Base-by-base conservation (phyloP, 2,329 filamentous ascomycete species). In the Penicillium sp. region DNA sequence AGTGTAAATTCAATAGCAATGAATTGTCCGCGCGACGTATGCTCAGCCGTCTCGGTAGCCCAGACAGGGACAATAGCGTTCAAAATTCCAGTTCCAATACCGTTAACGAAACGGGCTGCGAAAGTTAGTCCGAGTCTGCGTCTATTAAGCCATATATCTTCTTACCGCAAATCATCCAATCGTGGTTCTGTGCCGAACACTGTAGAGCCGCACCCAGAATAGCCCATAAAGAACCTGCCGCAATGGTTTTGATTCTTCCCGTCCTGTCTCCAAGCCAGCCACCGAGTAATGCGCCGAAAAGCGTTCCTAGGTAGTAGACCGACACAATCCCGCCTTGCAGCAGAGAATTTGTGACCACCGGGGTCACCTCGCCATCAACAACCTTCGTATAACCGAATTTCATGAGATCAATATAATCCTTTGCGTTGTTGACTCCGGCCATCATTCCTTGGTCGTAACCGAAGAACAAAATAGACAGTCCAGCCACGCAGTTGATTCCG, bases 1-100 rank as follows among this genome's bases (percentile, higher is more conserved):
- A 89, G 72, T 0, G 86, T 89, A 60, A 90, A 90, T 64, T 90
- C 87, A 52, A 89, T 85, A 10, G 86, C 85, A 55, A 90, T 84
- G 60, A 89, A 88, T 46, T 85, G 81, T 6, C 88, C 88, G 39
- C 88, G 81, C 2, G 83, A 85, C 0, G 82, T 88, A 65, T 89
- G 85, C 38, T 87, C 82, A 0, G 85, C 83, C 0, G 84, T 87
- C 70, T 89, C 88, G 0, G 87, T 87, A 1, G 86, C 85, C 85
- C 85, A 89, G 4, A 89, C 86, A 0, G 87, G 87, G 0, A 87
- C 82, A 59, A 89, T 89, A 8, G 85, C 83, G 65, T 89, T 90
- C 35, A 89, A 69, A 49, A 89, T 84, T 24, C 88, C 88, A 2
- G 86, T 89, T 4, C 87, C 87, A 44, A 86, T 82, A 5, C 85